phyloP scores from a whole-genome alignment of 257 asterid species.

The Ophiorrhiza pumila region DNA sequence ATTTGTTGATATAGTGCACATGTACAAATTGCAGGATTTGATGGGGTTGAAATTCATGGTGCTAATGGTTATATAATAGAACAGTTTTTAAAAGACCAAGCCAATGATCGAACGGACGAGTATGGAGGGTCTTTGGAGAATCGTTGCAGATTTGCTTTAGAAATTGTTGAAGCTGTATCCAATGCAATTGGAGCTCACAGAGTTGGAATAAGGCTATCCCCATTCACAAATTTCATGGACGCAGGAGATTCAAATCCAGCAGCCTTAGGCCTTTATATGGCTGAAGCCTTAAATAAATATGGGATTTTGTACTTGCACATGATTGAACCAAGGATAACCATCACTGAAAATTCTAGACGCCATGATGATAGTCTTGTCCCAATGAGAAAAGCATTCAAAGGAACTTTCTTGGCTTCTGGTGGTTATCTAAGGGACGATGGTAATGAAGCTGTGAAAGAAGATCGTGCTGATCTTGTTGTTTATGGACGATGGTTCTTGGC shows the following conservation, averaged over 20 bases:
- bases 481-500: conserved; percentile 27
- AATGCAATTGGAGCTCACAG: conserved; percentile 25
- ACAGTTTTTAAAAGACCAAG: conserved; percentile 66
- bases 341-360: background rate
- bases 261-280: conserved; percentile 24
- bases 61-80: conserved; percentile 66
- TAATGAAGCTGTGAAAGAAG: conserved; percentile 22
- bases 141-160: conserved; percentile 32
- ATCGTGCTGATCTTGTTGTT: conserved; percentile 23
- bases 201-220: conserved; percentile 24
- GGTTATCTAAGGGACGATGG: conserved; percentile 28
- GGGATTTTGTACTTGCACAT: conserved; percentile 18
- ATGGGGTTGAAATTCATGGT: conserved; percentile 75
- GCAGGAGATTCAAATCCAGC: conserved; percentile 26
- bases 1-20: no score
- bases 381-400: conserved; percentile 29
- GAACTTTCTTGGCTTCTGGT: conserved; percentile 27
- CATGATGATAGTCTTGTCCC: conserved; percentile 18
- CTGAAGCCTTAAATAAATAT: conserved; percentile 21
- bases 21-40: conserved; percentile 42
- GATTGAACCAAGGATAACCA: conserved; percentile 26
- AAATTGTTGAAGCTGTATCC: conserved; percentile 22
- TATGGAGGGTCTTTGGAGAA: conserved; percentile 67
- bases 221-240: conserved; percentile 18
- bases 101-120: conserved; percentile 57